Percentiles rank a stretch among this genome's conserved stretches.
Conservation (phyloP, 176 grass and related monocot species). For the Triticum timopheevii region DNA sequence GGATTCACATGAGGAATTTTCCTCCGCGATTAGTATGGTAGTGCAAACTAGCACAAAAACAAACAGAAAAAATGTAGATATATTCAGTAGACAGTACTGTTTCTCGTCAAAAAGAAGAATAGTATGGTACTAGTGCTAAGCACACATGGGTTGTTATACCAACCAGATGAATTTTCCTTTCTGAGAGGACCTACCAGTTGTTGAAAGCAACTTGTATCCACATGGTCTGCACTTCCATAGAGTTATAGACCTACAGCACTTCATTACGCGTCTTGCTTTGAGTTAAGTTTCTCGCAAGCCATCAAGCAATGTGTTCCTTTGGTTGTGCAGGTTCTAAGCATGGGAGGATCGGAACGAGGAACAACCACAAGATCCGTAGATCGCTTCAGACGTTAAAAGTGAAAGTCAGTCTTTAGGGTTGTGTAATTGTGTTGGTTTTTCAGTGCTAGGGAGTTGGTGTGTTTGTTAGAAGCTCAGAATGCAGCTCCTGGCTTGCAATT, state of each 20-base stretch:
- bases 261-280: not conserved
- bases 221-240: slow-evolving; percentile 8
- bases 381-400: not conserved
- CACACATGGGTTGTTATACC: slow-evolving; percentile 19
- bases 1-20: slow-evolving; percentile 23
- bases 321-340: slow-evolving; percentile 29
- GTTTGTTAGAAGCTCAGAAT: slow-evolving; percentile 14
- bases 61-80: too few species aligned
- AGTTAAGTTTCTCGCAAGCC: not conserved
- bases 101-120: not conserved
- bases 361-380: not conserved
- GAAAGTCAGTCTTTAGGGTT: not conserved
- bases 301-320: not conserved
- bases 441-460: slow-evolving; percentile 21
- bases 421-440: slow-evolving; percentile 22
- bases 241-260: not conserved
- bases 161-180: slow-evolving; percentile 25
- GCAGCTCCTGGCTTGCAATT: not conserved
- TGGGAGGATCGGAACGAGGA: not conserved
- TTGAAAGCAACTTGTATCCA: slow-evolving; percentile 15
- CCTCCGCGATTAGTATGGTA: not conserved
- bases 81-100: too few species aligned
- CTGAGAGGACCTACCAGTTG: not conserved
- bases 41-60: too few species aligned
- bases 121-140: not conserved